These are phyloP conservation scores for Orbilia ellipsospora DNA, from an alignment of 2,329 filamentous ascomycete genomes.

Conservation along the genomic window DNA sequence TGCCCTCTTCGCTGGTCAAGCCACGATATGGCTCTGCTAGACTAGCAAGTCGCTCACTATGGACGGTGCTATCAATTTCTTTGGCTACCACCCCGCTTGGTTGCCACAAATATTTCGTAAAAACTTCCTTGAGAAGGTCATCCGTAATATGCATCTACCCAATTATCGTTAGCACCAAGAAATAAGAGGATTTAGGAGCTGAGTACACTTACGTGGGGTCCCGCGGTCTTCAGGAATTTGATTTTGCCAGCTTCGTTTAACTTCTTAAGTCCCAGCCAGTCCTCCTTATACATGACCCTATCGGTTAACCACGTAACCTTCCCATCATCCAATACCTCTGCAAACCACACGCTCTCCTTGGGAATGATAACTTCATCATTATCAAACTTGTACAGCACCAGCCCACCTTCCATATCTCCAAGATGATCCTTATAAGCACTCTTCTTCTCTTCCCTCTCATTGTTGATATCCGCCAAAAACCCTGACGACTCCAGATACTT, in stretches of 20 bases:
- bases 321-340: constrained; percentile 75
- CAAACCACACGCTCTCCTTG: constrained; percentile 91
- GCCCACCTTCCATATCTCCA: constrained; percentile 72
- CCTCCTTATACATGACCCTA: constrained; percentile 81
- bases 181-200: background rate
- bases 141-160: constrained; percentile 49
- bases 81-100: constrained; percentile 27
- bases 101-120: constrained; percentile 49
- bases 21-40: constrained; percentile 14
- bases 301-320: constrained; percentile 75
- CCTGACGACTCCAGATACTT: constrained; percentile 83
- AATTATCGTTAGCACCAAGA: constrained; percentile 8
- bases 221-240: constrained; percentile 77
- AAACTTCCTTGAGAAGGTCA: constrained; percentile 41
- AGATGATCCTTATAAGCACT: constrained; percentile 77
- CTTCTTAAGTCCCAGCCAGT: constrained; percentile 87
- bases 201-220: constrained; percentile 77
- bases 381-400: constrained; percentile 90
- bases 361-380: constrained; percentile 87
- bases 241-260: constrained; percentile 83
- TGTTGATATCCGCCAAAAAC: constrained; percentile 95
- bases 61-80: constrained; percentile 5
- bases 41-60: constrained; percentile 4
- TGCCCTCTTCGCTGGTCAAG: background rate
- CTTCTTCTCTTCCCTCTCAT: constrained; percentile 83